Base-by-base conservation (phyloP, 805 yeast genomes). In the Grigorovia yakushimaensis region DNA sequence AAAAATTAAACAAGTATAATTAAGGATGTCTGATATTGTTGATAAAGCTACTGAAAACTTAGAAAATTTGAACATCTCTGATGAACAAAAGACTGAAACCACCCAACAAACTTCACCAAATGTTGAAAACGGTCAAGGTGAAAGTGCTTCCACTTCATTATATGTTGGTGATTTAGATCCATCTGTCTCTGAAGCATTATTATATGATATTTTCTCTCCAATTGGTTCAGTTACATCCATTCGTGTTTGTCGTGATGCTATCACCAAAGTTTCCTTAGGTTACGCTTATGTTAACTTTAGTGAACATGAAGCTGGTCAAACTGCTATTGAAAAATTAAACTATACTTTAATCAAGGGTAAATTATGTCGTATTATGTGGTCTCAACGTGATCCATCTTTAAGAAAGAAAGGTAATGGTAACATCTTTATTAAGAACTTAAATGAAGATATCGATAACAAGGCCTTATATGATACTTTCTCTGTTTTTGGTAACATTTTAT, bases 311-410 rank as follows among this genome's bases (percentile, higher is more conserved):
- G 97, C 93, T 65, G 98, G 96, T 66, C 88, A 83, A 73, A 82
- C 78, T 65, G 98, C 98, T 53, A 76, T 93, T 68, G 95, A 88
- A 67, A 93, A 88, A 72, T 80, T 93, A 72, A 93, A 91, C 87
- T 93, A 93, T 77, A 73, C 88, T 50, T 81, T 81, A 63, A 82
- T 93, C 73, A 89, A 89, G 71, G 97, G 96, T 65, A 87, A 84
- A 65, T 88, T 96, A 63, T 88, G 97, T 75, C 88, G 98, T 73
- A 91, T 93, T 76, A 93, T 93, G 98, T 88, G 98, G 97, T 88
- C 97, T 58, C 98, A 93, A 77, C 88, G 98, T 74, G 98, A 93
- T 70, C 98, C 98, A 56, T 78, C 96, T 53, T 70, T 82, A 63
- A 86, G 98, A 79, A 87, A 83, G 78, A 82, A 82, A 66, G 97